A percentile compares a stretch with the other conserved stretches of the same genome.
Conservation (phyloP, 805 yeast genomes). For the Teunomyces kruisii region DNA sequence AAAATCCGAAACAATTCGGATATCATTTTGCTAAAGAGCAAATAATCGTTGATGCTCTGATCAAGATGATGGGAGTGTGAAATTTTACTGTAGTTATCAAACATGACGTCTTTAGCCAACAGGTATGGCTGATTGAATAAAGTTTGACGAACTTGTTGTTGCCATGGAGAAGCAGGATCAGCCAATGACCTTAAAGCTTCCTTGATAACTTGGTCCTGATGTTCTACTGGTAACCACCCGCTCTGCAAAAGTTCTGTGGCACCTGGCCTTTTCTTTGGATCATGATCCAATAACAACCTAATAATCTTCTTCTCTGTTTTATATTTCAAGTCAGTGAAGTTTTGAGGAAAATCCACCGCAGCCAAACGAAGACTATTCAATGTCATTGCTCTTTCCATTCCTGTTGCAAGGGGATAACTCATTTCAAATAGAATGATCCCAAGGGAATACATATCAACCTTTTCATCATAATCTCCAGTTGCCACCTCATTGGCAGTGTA, state of each 20-base stretch:
- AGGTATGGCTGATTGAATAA: slow-evolving; percentile 83
- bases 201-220: slow-evolving; percentile 84
- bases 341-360: slow-evolving; percentile 66
- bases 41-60: slow-evolving; percentile 41
- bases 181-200: slow-evolving; percentile 84
- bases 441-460: slow-evolving; percentile 92
- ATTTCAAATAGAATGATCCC: slow-evolving; percentile 96
- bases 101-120: slow-evolving; percentile 80
- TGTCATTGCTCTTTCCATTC: slow-evolving; percentile 86
- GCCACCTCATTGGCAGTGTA: slow-evolving; percentile 91
- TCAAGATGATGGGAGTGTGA: slow-evolving; percentile 26
- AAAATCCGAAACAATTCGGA: slow-evolving; percentile 64
- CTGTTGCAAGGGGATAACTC: slow-evolving; percentile 82
- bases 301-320: slow-evolving; percentile 68
- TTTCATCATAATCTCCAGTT: slow-evolving; percentile 81
- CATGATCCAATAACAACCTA: slow-evolving; percentile 66
- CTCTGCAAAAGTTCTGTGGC: slow-evolving; percentile 75
- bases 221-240: slow-evolving; percentile 83
- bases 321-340: slow-evolving; percentile 53
- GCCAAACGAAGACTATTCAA: slow-evolving; percentile 63
- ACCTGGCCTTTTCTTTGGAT: slow-evolving; percentile 75
- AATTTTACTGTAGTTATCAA: slow-evolving; percentile 51
- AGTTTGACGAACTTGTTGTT: slow-evolving; percentile 84
- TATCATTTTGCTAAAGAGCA: slow-evolving; percentile 60
- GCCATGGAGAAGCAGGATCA: slow-evolving; percentile 93